Percentiles rank a stretch among this genome's conserved stretches.
These are phyloP conservation scores for Austroboletus novae-zelandiae DNA, from an alignment of 1,284 basidiomycete genomes.

Conservation along the genomic window DNA sequence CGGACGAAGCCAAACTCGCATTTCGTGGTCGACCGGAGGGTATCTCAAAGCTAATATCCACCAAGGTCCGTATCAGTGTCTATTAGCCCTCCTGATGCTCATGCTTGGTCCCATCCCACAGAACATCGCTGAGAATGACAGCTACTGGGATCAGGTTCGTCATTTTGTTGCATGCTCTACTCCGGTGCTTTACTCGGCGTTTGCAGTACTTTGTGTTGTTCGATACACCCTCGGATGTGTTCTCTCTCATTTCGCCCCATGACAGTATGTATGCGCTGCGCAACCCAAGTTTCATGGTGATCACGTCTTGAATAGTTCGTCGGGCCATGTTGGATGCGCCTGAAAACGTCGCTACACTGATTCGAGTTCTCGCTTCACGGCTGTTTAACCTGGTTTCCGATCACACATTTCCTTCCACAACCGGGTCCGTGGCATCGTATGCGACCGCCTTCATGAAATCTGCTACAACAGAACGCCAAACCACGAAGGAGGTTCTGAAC, in stretches of 20 bases:
- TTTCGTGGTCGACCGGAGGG: constrained; percentile 82
- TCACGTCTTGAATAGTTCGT: constrained; percentile 53
- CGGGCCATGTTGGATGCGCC: constrained; percentile 79
- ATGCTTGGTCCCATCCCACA: constrained; percentile 29
- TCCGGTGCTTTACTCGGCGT: constrained; percentile 13
- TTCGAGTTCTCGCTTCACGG: constrained; percentile 70
- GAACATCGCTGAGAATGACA: constrained; percentile 72
- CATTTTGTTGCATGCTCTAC: background rate
- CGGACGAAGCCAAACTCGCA: constrained; percentile 84
- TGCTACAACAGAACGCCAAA: constrained; percentile 53
- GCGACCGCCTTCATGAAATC: constrained; percentile 67
- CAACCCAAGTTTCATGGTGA: background rate
- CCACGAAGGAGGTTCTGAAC: constrained; percentile 84
- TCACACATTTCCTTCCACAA: constrained; percentile 74
- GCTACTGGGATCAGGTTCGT: constrained; percentile 83
- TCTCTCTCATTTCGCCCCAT: constrained; percentile 80
- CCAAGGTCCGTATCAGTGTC: constrained; percentile 46
- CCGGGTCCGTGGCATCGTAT: constrained; percentile 58
- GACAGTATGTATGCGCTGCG: constrained; percentile 71
- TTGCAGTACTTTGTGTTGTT: constrained; percentile 78
- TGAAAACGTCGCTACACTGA: constrained; percentile 80
- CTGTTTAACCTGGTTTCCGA: constrained; percentile 81
- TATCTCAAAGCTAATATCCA: constrained; percentile 69
- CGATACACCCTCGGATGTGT: constrained; percentile 85
- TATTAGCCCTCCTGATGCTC: constrained; percentile 1